Evolutionary conservation across 768 basidiomycete species (phyloP).

Genomic region (Clavaria fumosa): DNA sequence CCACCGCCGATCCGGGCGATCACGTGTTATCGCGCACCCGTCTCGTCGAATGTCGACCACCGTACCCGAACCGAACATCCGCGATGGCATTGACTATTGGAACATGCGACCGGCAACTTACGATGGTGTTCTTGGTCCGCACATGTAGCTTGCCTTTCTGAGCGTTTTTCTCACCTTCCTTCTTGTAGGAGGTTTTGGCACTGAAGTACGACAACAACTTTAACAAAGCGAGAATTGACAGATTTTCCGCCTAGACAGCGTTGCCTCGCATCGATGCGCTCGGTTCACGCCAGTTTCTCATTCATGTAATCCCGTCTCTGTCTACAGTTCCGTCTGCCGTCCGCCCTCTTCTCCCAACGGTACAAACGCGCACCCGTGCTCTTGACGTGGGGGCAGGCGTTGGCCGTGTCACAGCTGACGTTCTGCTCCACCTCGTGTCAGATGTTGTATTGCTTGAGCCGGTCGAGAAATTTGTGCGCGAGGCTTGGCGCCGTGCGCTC

Average conservation of each 20-base stretch:
- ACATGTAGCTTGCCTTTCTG: constrained; percentile 10
- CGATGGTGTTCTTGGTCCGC: constrained; percentile 70
- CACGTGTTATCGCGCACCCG: no score
- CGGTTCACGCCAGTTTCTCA: constrained; percentile 77
- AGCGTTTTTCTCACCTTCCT: background rate
- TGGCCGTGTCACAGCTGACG: constrained; percentile 79
- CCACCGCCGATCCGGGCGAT: no score
- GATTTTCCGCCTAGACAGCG: constrained; percentile 30
- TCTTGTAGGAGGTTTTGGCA: constrained; percentile 26
- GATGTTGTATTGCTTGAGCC: constrained; percentile 89
- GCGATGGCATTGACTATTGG: constrained; percentile 84
- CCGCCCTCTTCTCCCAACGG: constrained; percentile 11
- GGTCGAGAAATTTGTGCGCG: constrained; percentile 57
- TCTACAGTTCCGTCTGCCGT: constrained; percentile 63
- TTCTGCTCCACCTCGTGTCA: constrained; percentile 76
- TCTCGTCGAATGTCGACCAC: constrained; percentile 7
- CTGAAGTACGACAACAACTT: constrained; percentile 27
- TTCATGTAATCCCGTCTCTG: constrained; percentile 67
- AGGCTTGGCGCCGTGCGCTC: constrained; percentile 37
- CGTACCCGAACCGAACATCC: constrained; percentile 37
- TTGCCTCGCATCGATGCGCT: constrained; percentile 84
- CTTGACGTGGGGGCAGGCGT: constrained; percentile 93
- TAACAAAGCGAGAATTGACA: background rate
- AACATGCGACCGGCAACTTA: constrained; percentile 60
- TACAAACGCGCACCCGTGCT: constrained; percentile 45